Conservation (phyloP, 225 moss, liverwort and hornwort genomes). For the Climacium dendroides region DNA sequence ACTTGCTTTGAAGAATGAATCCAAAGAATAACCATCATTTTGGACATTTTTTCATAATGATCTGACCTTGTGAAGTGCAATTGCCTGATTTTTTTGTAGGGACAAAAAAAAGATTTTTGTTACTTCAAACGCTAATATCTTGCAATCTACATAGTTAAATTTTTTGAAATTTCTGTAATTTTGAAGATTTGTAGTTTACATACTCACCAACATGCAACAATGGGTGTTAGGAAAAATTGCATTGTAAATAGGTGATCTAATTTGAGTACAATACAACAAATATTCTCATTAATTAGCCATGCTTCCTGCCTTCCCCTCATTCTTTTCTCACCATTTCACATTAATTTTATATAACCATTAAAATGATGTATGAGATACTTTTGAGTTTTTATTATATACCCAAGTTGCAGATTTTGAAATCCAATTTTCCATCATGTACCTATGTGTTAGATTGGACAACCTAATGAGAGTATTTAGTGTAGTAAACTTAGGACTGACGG, state of each 20-base stretch:
- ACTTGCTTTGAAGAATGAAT: no score
- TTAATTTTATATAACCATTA: neutral
- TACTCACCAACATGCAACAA: neutral
- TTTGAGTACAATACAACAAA: neutral
- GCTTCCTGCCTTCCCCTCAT: rapidly evolving
- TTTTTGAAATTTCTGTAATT: no score
- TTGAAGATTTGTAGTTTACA: no score
- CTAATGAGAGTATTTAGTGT: neutral
- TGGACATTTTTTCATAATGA: no score
- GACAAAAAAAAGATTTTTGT: no score
- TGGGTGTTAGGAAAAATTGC: neutral
- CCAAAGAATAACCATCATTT: no score
- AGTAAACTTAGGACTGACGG: neutral
- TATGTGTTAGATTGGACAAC: neutral
- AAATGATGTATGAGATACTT: neutral
- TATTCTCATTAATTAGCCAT: no score
- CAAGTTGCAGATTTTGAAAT: neutral
- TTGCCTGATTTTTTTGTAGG: no score
- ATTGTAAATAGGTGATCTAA: neutral
- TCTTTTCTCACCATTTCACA: neutral
- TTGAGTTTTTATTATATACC: neutral
- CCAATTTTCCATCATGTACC: neutral
- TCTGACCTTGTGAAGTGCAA: no score
- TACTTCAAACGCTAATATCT: no score
- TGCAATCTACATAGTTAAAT: no score